Conservation (phyloP, 2,329 filamentous ascomycete species). For the Fusarium newnesense region DNA sequence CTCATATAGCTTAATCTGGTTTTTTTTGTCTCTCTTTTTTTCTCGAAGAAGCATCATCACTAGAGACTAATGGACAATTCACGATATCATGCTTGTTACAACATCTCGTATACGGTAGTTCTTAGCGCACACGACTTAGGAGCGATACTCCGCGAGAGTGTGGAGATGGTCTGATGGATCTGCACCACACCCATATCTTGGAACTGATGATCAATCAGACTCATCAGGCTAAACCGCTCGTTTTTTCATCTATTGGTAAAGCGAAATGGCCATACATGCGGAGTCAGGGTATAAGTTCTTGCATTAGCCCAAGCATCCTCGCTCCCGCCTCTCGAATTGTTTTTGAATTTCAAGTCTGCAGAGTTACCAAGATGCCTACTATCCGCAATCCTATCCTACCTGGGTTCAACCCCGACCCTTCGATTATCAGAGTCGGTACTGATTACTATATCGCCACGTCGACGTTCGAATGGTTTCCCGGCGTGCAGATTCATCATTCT, state of each 20-base stretch:
- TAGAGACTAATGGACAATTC: too few relatives aligned
- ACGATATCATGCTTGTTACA: too few relatives aligned
- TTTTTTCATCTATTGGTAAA: background rate
- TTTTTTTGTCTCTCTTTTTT: background rate
- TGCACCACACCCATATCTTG: background rate
- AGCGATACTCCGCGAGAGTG: conserved; percentile 5
- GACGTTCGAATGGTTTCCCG: conserved; percentile 65
- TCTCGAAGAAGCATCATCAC: background rate
- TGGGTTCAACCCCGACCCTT: conserved; percentile 66
- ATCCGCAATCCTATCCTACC: conserved; percentile 64
- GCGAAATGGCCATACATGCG: background rate
- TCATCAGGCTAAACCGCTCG: background rate
- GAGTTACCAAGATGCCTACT: conserved; percentile 52
- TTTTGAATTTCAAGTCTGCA: background rate
- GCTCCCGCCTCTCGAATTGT: background rate
- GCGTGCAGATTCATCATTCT: conserved; percentile 65
- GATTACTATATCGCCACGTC: conserved; percentile 66
- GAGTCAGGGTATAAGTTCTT: background rate
- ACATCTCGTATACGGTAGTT: background rate
- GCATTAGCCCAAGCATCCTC: background rate
- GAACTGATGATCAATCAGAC: background rate
- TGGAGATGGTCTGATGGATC: background rate
- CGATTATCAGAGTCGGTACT: conserved; percentile 59
- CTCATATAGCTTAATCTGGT: background rate
- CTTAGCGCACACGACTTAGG: background rate